Evolutionary conservation across 768 basidiomycete species (phyloP).

Genomic region (Dentipellis sp.): DNA sequence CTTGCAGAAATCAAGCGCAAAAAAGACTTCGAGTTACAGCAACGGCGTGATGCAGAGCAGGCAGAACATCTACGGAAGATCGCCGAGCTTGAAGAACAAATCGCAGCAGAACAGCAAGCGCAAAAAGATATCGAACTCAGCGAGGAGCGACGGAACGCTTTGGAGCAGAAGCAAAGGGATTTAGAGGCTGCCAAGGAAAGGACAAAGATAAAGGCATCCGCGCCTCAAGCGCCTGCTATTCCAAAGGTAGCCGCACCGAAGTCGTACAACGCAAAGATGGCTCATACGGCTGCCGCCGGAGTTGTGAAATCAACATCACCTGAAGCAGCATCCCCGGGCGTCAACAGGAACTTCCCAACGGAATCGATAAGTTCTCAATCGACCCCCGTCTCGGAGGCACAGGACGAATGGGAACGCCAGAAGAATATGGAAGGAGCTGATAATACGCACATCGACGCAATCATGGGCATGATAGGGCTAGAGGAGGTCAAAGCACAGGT

Average conservation of each 20-base stretch:
- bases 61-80: constrained; percentile 32
- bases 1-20: constrained; percentile 31
- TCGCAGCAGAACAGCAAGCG: constrained; percentile 25
- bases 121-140: constrained; percentile 28
- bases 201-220: neutral
- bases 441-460: constrained; percentile 47
- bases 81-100: constrained; percentile 33
- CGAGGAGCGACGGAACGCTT: constrained; percentile 24
- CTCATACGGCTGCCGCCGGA: neutral
- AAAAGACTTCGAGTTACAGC: constrained; percentile 31
- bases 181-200: constrained; percentile 25
- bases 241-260: neutral
- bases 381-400: constrained; percentile 7
- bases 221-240: neutral
- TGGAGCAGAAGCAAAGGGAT: constrained; percentile 37
- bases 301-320: neutral
- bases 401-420: constrained; percentile 44
- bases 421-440: constrained; percentile 44
- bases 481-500: constrained; percentile 56
- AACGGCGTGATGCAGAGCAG: constrained; percentile 36
- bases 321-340: neutral
- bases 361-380: neutral
- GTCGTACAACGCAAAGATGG: neutral
- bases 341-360: neutral
- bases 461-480: constrained; percentile 65